Conservation (phyloP, 2,329 filamentous ascomycete species). For the Arthrobotrys sinensis region DNA sequence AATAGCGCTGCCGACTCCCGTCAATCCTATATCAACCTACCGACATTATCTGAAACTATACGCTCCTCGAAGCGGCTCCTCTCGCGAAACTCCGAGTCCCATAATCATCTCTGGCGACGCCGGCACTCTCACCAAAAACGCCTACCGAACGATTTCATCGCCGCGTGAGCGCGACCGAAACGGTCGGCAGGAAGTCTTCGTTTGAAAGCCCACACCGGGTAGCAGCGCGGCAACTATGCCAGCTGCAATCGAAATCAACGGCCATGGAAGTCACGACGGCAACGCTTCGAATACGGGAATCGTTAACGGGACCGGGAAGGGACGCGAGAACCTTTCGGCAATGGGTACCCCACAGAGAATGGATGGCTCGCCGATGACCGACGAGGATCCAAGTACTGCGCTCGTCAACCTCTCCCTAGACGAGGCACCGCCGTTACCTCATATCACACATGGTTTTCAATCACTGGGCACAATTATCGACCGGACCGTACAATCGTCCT, state of each 20-base stretch:
- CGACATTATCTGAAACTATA: neutral
- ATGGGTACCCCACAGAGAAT: constrained; percentile 51
- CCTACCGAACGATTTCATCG: constrained; percentile 31
- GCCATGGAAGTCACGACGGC: constrained; percentile 58
- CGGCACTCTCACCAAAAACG: constrained; percentile 4
- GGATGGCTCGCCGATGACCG: constrained; percentile 57
- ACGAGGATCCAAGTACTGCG: constrained; percentile 41
- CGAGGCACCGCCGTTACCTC: constrained; percentile 66
- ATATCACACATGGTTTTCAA: constrained; percentile 83
- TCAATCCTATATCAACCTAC: neutral
- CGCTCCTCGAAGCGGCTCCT: neutral
- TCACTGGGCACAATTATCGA: constrained; percentile 82
- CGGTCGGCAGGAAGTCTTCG: constrained; percentile 54
- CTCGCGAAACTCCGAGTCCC: neutral
- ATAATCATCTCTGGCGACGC: constrained; percentile 12
- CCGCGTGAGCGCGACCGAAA: constrained; percentile 61
- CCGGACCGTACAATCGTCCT: constrained; percentile 85
- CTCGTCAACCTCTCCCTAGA: constrained; percentile 40
- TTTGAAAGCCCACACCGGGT: constrained; percentile 51
- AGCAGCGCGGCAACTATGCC: constrained; percentile 60
- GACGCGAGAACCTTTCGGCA: constrained; percentile 50
- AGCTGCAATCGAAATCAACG: constrained; percentile 61
- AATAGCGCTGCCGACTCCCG: neutral
- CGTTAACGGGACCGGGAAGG: constrained; percentile 56
- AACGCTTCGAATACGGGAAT: constrained; percentile 55